These are phyloP conservation scores for Nannochloropsis oceanica DNA, from an alignment of 108 stramenopile species.

Conservation along the genomic window DNA sequence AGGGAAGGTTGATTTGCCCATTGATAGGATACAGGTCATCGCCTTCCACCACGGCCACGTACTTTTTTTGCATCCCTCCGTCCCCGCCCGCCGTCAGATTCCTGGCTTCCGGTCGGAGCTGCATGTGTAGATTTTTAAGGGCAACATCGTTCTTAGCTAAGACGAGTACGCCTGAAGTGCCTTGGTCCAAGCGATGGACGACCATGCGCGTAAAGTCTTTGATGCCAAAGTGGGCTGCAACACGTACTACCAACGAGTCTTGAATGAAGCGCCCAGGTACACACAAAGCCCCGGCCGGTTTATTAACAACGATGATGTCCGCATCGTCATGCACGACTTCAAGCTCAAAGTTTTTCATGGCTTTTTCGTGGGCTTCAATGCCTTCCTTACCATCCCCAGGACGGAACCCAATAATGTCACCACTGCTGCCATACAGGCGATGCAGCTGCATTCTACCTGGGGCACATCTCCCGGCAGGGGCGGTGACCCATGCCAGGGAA, in stretches of 20 bases:
- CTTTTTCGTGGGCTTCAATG: not conserved
- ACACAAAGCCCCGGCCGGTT: conserved; percentile 11
- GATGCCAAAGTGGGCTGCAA: not conserved
- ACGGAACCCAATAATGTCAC: not conserved
- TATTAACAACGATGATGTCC: conserved; percentile 23
- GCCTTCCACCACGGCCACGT: conserved; percentile 16
- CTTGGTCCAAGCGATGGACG: conserved; percentile 26
- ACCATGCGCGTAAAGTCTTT: conserved; percentile 1
- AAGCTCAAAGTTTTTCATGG: not conserved
- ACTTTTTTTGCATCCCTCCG: not conserved
- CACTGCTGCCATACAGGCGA: not conserved
- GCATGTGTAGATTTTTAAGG: conserved; percentile 7
- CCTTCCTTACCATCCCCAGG: not conserved
- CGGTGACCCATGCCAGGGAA: too few species aligned
- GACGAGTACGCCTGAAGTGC: conserved; percentile 11
- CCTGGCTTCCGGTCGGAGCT: not conserved
- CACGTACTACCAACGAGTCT: conserved; percentile 14
- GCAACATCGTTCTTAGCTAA: conserved; percentile 10
- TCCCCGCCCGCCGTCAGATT: not conserved
- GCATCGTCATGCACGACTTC: conserved; percentile 10
- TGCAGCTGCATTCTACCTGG: too few species aligned
- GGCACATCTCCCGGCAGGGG: too few species aligned
- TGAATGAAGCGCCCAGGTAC: conserved; percentile 17
- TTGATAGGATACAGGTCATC: not conserved
- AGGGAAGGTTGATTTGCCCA: conserved; percentile 16